Evolutionary conservation across 805 yeast genomes (phyloP), one percentile per base, ranked within the genome.

Genomic region (Candida krabiensis): DNA sequence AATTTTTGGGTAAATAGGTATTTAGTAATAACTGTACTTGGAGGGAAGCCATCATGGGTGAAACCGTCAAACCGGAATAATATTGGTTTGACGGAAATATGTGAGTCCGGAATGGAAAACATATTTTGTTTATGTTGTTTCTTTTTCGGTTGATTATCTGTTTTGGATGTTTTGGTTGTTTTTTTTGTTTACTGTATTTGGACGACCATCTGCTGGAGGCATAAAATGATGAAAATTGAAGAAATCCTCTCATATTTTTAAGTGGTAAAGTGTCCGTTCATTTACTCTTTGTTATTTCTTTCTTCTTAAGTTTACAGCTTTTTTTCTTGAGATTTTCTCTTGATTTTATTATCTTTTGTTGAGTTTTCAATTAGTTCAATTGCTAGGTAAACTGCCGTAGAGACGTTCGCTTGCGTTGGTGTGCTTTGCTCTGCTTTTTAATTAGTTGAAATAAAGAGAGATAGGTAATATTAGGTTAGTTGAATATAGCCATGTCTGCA

Each of bases 121-220:
- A 6, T 8, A 8, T 16, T 9, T 29, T 30, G 27, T 22, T 35
- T 30, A 13, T 35, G 27, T 32, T 44, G 41, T 40, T 44, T 44
- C 45, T 44, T 44, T 44, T 44, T 40, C 36, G 28, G 38, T 18
- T 19, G 22, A 35, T 33, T 30, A 32, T 33, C 44, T 34, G 30
- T 41, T 38, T 45, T 45, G 33, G 41, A 40, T 33, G 34, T 30
- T 25, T 45, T 45, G 33, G 41, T 42, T 33, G 34, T 30, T 25
- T 22, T 25, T 32, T 31, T 37, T 37, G 45, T 43, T 45, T 45
- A 40, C 49, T 42, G 37, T 29, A 36, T 45, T 45, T 31, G 49
- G 49, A 45, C 46, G 36, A 36, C 30, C 38, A 39, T 21, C 30
- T 30, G 38, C 30, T 33, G 39, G 40, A 37, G 34, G 43, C 40